Evolutionary conservation across 1,139 yeast genomes (phyloP).

Genomic region (Candida labiduridarum): DNA sequence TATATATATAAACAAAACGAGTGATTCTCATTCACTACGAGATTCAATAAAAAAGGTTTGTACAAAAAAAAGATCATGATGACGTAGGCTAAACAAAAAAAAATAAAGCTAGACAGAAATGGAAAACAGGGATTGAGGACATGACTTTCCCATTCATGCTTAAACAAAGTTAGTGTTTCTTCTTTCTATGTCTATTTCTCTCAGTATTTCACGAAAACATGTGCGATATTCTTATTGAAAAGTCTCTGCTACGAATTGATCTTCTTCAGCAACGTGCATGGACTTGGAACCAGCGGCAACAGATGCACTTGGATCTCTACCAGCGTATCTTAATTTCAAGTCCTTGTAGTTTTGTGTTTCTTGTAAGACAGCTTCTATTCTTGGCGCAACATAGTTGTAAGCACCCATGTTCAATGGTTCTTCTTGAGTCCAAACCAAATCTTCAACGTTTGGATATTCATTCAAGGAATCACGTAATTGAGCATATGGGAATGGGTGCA

Average conservation of each 20-base stretch:
- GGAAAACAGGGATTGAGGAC: background rate
- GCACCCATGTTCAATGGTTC: slow-evolving; percentile 98
- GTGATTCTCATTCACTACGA: background rate
- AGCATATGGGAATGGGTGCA: slow-evolving; percentile 98
- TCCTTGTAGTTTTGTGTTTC: slow-evolving; percentile 72
- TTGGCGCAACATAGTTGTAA: slow-evolving; percentile 78
- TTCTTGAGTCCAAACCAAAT: slow-evolving; percentile 97
- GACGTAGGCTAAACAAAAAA: background rate
- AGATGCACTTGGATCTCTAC: slow-evolving; percentile 97
- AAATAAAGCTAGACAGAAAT: background rate
- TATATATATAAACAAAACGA: background rate
- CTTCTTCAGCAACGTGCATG: slow-evolving; percentile 88
- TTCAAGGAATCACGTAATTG: slow-evolving; percentile 85
- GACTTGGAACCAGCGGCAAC: slow-evolving; percentile 97
- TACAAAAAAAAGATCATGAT: background rate
- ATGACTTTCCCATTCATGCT: background rate
- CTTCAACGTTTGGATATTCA: slow-evolving; percentile 80
- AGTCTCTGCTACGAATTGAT: slow-evolving; percentile 79
- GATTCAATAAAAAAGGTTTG: background rate
- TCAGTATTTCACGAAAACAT: background rate
- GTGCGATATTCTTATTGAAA: slow-evolving; percentile 37
- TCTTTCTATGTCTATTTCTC: background rate
- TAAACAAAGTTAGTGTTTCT: background rate
- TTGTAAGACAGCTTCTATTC: slow-evolving; percentile 72
- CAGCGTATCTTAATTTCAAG: slow-evolving; percentile 76